Base-by-base conservation (phyloP, 1,284 basidiomycete species). In the Ceratobasidium sp. region DNA sequence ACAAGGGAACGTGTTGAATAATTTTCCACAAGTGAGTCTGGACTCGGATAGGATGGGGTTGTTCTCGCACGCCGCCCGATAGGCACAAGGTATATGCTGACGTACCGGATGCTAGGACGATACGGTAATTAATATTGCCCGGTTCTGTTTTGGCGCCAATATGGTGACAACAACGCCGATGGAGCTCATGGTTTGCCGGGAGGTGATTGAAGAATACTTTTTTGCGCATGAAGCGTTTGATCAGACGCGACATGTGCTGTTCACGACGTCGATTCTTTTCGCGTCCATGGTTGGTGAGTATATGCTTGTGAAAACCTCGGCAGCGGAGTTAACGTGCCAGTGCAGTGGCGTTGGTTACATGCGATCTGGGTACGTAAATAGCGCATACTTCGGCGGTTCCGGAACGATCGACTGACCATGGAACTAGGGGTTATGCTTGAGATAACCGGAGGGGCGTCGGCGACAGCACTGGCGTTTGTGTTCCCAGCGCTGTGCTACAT, bases 141-240 rank as follows among this genome's bases (percentile, higher is more conserved):
- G 97, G 30, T 95, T 98, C 82, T 96, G 94, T 82, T 99, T 99
- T 82, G 97, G 97, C 4, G 85, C 97, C 79, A 99, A 99, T 85
- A 99, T 99, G 97, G 97, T 98, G 82, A 98, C 97, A 0, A 99
- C 97, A 0, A 89, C 97, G 23, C 96, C 96, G 0, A 87, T 98
- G 66, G 96, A 98, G 83, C 88, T 96, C 27, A 98, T 98, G 83
- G 96, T 98, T 18, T 98, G 96, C 82, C 89, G 96, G 86, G 96
- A 98, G 88, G 96, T 98, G 59, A 89, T 98, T 73, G 96, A 98
- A 82, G 94, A 96, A 81, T 96, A 92, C 83, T 97, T 97, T 87
- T 98, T 96, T 88, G 90, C 94, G 1, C 92, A 94, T 80, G 92
- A 94, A 81, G 84, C 89, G 4, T 98, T 95, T 87, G 93, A 88